These are phyloP conservation scores for Caloboletus firmus DNA, from an alignment of 1,284 basidiomycete species.

Conservation along the genomic window DNA sequence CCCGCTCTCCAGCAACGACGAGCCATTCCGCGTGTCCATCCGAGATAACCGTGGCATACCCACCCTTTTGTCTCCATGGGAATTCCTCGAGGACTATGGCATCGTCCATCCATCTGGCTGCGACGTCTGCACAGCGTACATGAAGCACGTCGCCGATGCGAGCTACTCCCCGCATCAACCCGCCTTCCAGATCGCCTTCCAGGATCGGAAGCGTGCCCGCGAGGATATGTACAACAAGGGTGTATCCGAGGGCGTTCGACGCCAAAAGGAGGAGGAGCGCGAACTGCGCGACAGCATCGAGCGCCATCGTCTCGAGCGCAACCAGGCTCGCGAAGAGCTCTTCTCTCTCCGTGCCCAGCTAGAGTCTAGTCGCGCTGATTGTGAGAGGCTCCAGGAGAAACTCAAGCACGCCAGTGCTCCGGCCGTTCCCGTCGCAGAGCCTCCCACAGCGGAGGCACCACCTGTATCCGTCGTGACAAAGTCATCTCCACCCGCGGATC, in stretches of 20 bases:
- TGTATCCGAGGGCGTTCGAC: slow-evolving; percentile 31
- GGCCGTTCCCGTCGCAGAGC: not conserved
- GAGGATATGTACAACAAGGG: slow-evolving; percentile 37
- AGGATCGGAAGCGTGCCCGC: slow-evolving; percentile 37
- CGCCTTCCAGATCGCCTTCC: slow-evolving; percentile 42
- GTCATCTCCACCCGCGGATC: slow-evolving; percentile 4
- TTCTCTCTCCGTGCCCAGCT: slow-evolving; percentile 36
- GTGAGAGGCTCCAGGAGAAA: slow-evolving; percentile 33
- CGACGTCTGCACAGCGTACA: slow-evolving; percentile 40
- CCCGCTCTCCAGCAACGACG: slow-evolving; percentile 34
- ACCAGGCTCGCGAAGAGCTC: slow-evolving; percentile 38
- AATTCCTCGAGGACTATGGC: slow-evolving; percentile 42
- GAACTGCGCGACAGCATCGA: slow-evolving; percentile 36
- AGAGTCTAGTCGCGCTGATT: slow-evolving; percentile 37
- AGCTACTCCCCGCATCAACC: slow-evolving; percentile 37
- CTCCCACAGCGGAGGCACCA: slow-evolving; percentile 5
- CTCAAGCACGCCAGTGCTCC: slow-evolving; percentile 14
- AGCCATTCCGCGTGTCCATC: slow-evolving; percentile 29
- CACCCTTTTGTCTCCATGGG: slow-evolving; percentile 39
- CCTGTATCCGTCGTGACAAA: slow-evolving; percentile 1
- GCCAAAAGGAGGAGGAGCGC: slow-evolving; percentile 37
- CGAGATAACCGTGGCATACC: slow-evolving; percentile 35
- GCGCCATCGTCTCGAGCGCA: slow-evolving; percentile 35
- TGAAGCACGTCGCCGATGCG: slow-evolving; percentile 43
- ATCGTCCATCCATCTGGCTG: slow-evolving; percentile 45